A percentile compares a stretch with the other conserved stretches of the same genome.
Conservation (phyloP, 2,329 filamentous ascomycete genomes). For the Ceratocystis variospora region DNA sequence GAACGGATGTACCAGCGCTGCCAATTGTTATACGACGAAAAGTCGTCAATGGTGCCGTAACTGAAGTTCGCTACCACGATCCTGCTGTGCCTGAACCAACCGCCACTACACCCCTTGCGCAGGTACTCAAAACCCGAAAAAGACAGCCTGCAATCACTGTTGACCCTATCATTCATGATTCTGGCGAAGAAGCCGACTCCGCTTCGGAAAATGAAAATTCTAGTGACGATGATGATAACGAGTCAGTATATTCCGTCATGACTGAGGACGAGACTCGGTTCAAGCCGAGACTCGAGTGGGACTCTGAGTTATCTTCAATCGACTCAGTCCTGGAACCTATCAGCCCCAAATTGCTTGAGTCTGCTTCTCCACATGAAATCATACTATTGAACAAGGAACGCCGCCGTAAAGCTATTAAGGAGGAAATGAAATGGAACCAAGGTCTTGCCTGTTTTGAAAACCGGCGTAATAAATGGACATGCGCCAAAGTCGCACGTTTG, state of each 20-base stretch:
- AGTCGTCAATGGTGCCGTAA: conserved; percentile 8
- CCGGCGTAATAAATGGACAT: conserved; percentile 72
- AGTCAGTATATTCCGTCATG: conserved; percentile 44
- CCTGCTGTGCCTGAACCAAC: conserved; percentile 2
- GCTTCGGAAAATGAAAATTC: conserved; percentile 7
- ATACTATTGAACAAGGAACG: conserved; percentile 31
- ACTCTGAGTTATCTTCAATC: conserved; percentile 27
- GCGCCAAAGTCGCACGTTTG: conserved; percentile 48
- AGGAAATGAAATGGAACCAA: conserved; percentile 63
- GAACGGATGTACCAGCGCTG: conserved; percentile 21
- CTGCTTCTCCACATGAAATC: neutral
- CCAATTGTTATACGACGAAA: conserved; percentile 15
- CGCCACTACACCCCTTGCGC: conserved; percentile 10
- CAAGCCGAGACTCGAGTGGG: conserved; percentile 40
- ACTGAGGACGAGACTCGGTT: conserved; percentile 42
- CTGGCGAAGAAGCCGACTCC: conserved; percentile 10
- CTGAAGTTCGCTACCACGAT: conserved; percentile 17
- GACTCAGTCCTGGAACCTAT: conserved; percentile 1
- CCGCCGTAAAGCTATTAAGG: conserved; percentile 43
- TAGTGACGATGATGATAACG: conserved; percentile 29
- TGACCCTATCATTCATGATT: neutral
- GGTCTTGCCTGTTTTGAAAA: conserved; percentile 69
- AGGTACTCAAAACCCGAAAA: conserved; percentile 7
- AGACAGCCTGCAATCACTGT: neutral
- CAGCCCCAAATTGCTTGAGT: neutral